A percentile compares a stretch with the other conserved stretches of the same genome.
phyloP scores from a whole-genome alignment of 176 grass and related monocot genomes.

The Hsuehochloa calcarea region DNA sequence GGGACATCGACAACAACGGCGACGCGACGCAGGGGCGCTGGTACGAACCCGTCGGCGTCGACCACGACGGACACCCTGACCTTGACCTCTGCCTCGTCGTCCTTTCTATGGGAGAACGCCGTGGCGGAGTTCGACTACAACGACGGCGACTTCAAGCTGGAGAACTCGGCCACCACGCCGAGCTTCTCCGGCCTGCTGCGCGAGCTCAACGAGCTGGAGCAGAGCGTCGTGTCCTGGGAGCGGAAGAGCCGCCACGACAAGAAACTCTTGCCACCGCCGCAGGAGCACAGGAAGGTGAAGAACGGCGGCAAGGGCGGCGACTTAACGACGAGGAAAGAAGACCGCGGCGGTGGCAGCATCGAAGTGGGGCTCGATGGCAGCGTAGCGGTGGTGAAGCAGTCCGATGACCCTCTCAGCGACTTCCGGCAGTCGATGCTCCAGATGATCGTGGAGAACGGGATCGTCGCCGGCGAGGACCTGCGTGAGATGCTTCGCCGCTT shows the following conservation, averaged over 20 bases:
- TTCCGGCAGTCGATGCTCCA: constrained; percentile 81
- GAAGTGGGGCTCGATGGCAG: constrained; percentile 40
- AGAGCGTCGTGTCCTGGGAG: constrained; percentile 54
- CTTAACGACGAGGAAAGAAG: background rate
- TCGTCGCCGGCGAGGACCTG: constrained; percentile 57
- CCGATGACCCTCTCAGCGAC: constrained; percentile 61
- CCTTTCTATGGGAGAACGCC: constrained; percentile 43
- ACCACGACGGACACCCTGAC: constrained; percentile 43
- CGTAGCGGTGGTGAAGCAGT: constrained; percentile 73
- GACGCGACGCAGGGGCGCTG: constrained; percentile 22
- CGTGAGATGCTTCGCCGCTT: constrained; percentile 70
- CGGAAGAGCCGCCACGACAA: constrained; percentile 16
- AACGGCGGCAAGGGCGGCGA: background rate
- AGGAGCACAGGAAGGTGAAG: constrained; percentile 9
- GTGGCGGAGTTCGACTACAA: constrained; percentile 27
- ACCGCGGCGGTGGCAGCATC: background rate
- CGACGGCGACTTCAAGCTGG: background rate
- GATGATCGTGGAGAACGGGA: constrained; percentile 79
- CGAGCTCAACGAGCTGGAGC: constrained; percentile 72
- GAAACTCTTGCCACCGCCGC: background rate
- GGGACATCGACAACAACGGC: constrained; percentile 23
- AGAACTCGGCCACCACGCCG: constrained; percentile 23
- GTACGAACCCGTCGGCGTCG: constrained; percentile 31
- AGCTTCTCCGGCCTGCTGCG: constrained; percentile 65
- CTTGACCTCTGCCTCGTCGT: constrained; percentile 37